A percentile compares a stretch with the other conserved stretches of the same genome.
Evolutionary conservation across 176 grass and related monocot species (phyloP).

Genomic region (Avena sativa): DNA sequence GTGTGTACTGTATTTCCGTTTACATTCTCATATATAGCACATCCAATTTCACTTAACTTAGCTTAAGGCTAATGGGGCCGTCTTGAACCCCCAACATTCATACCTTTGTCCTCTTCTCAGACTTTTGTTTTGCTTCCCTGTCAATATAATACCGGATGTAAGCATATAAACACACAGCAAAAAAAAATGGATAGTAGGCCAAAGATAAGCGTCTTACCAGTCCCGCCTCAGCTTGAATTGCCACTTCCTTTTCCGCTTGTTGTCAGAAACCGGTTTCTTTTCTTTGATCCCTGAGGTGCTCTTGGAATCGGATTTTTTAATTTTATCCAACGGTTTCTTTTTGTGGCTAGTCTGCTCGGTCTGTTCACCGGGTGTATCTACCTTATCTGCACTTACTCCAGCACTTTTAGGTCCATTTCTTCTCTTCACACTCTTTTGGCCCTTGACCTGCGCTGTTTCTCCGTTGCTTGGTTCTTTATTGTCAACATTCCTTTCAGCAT

Average conservation of each 20-base stretch:
- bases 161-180: neutral
- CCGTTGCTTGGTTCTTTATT: neutral
- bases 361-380: slow-evolving; percentile 7
- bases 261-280: slow-evolving; percentile 23
- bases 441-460: neutral
- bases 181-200: neutral
- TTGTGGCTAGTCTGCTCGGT: slow-evolving; percentile 25
- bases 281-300: slow-evolving; percentile 37
- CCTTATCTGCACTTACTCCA: slow-evolving; percentile 10
- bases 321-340: slow-evolving; percentile 29
- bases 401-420: slow-evolving; percentile 31
- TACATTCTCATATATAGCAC: slow-evolving; percentile 3
- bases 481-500: slow-evolving; percentile 8
- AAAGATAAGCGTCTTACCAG: slow-evolving; percentile 40
- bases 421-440: slow-evolving; percentile 29
- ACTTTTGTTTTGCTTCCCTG: slow-evolving; percentile 64
- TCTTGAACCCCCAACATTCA: slow-evolving; percentile 20
- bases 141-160: neutral
- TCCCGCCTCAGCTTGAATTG: slow-evolving; percentile 61
- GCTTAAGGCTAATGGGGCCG: neutral
- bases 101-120: slow-evolving; percentile 61
- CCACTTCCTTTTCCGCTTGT: slow-evolving; percentile 48
- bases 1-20: neutral
- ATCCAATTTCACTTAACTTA: slow-evolving; percentile 14
- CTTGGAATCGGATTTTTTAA: slow-evolving; percentile 29